Evolutionary conservation across 2,329 filamentous ascomycete species (phyloP).

Genomic region (Hypoxylon sp.): DNA sequence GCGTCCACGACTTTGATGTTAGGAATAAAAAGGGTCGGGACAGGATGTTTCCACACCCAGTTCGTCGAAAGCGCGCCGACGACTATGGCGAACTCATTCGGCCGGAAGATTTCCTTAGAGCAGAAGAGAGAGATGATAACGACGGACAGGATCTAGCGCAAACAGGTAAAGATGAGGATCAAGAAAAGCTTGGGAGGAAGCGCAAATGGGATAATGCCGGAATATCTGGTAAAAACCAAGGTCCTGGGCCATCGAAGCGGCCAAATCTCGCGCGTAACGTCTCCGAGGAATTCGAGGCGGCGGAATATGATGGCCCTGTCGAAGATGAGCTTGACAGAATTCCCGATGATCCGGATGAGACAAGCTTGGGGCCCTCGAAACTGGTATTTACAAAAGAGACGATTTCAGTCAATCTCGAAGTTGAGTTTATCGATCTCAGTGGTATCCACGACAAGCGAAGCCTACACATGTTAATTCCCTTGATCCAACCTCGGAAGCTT

Average conservation of each 20-base stretch:
- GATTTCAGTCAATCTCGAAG: constrained; percentile 78
- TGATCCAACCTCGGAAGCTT: constrained; percentile 93
- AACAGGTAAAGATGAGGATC: constrained; percentile 63
- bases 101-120: constrained; percentile 92
- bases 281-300: constrained; percentile 64
- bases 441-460: constrained; percentile 95
- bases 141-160: constrained; percentile 75
- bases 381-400: constrained; percentile 74
- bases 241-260: constrained; percentile 71
- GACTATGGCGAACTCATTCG: constrained; percentile 96
- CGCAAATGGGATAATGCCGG: constrained; percentile 87
- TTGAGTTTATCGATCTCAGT: constrained; percentile 92
- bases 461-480: constrained; percentile 92
- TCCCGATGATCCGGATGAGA: constrained; percentile 69
- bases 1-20: constrained; percentile 94
- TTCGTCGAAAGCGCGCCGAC: constrained; percentile 83
- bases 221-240: constrained; percentile 59
- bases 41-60: constrained; percentile 89
- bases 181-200: constrained; percentile 86
- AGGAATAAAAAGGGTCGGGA: constrained; percentile 92
- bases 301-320: constrained; percentile 58
- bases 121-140: constrained; percentile 86
- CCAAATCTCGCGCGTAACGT: constrained; percentile 62
- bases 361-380: constrained; percentile 78
- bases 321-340: constrained; percentile 71